Evolutionary conservation across 1,139 yeast genomes (phyloP).

Genomic region (Nakaseomyces glabratus): DNA sequence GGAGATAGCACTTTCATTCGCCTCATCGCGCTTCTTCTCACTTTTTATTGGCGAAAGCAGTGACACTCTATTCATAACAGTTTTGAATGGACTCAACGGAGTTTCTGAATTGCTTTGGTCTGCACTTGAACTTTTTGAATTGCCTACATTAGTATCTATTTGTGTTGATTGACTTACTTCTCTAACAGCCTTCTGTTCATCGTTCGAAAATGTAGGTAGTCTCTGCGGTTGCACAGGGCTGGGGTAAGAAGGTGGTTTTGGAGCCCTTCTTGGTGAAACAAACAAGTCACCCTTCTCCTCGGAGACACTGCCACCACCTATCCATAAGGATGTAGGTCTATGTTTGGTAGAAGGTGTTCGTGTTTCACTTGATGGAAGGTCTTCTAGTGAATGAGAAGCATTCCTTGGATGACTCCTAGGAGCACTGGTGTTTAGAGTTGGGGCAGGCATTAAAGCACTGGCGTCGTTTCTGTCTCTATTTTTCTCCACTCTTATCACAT

Average conservation of each 20-base stretch:
- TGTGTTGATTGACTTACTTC: conserved; percentile 4
- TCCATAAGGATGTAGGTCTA: conserved; percentile 14
- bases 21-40: background rate
- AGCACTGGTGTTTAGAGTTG: conserved; percentile 20
- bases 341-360: conserved; percentile 9
- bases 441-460: conserved; percentile 28
- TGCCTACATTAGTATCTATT: background rate
- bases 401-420: conserved; percentile 36
- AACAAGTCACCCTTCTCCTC: conserved; percentile 26
- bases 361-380: conserved; percentile 20
- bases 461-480: conserved; percentile 6
- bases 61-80: conserved; percentile 6
- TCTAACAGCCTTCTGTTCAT: background rate
- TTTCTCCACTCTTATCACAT: background rate
- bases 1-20: background rate
- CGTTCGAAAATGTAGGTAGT: conserved; percentile 19
- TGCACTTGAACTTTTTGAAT: background rate
- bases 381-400: conserved; percentile 47
- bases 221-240: conserved; percentile 37
- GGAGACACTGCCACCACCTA: conserved; percentile 6
- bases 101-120: background rate
- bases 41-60: background rate
- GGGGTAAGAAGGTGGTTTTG: conserved; percentile 46
- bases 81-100: conserved; percentile 5
- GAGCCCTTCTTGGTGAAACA: conserved; percentile 56